These are phyloP conservation scores for Metrosideros polymorpha DNA, from an alignment of 441 rosid species.

Conservation along the genomic window DNA sequence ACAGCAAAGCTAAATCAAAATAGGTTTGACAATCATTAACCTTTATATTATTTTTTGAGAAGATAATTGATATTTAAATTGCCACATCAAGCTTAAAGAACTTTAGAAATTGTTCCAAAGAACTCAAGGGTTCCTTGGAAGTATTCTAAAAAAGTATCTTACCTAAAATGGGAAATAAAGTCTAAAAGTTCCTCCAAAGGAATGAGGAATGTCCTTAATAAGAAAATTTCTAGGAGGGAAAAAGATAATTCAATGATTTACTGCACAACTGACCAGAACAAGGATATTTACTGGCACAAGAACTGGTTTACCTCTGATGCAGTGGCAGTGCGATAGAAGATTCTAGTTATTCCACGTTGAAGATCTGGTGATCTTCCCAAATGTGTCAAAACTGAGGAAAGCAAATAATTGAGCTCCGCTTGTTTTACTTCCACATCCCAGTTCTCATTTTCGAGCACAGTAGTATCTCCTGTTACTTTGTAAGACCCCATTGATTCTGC, in stretches of 20 bases:
- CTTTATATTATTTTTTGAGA: background rate
- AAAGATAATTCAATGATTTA: background rate
- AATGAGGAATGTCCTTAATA: background rate
- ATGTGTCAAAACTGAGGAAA: conserved; percentile 64
- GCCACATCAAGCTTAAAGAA: background rate
- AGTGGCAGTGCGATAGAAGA: conserved; percentile 84
- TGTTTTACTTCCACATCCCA: conserved; percentile 23
- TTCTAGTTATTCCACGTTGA: conserved; percentile 94
- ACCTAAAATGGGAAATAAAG: background rate
- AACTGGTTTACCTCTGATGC: conserved; percentile 58
- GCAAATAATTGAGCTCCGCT: conserved; percentile 39
- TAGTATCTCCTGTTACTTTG: conserved; percentile 28
- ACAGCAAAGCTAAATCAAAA: background rate
- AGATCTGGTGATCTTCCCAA: conserved; percentile 78
- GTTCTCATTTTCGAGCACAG: conserved; percentile 26
- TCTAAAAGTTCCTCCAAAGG: background rate
- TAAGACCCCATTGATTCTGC: conserved; percentile 62
- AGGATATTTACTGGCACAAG: background rate
- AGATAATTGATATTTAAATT: background rate
- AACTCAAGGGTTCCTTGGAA: background rate
- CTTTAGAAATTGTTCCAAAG: background rate
- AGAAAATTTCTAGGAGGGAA: background rate
- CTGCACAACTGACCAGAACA: background rate
- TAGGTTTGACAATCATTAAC: background rate
- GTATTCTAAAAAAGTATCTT: background rate